These are phyloP conservation scores for Taiozyma sp. DNA, from an alignment of 1,139 yeast genomes.

Conservation along the genomic window DNA sequence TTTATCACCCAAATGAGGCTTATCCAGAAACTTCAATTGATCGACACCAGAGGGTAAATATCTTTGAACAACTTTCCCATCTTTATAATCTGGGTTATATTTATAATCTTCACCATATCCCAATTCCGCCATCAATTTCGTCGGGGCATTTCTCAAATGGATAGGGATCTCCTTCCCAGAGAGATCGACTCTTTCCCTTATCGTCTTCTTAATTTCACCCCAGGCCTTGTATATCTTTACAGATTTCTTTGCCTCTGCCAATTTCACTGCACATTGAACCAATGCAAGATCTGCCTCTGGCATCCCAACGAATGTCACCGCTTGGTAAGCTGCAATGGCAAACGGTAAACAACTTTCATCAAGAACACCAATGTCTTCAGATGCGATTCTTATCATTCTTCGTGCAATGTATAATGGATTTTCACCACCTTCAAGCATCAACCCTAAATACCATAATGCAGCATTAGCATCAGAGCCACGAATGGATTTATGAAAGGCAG, in stretches of 20 bases:
- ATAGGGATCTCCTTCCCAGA: constrained; percentile 65
- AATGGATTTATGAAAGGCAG: constrained; percentile 89
- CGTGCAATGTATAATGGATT: constrained; percentile 91
- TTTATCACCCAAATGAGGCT: constrained; percentile 38
- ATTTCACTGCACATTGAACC: constrained; percentile 88
- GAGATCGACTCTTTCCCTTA: constrained; percentile 53
- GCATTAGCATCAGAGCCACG: constrained; percentile 91
- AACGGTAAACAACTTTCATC: constrained; percentile 86
- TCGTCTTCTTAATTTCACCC: constrained; percentile 54
- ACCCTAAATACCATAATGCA: constrained; percentile 75
- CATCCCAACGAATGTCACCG: constrained; percentile 89
- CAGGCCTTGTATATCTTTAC: constrained; percentile 82
- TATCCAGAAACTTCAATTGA: constrained; percentile 31
- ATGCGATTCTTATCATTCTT: constrained; percentile 87
- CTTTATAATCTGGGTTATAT: constrained; percentile 75
- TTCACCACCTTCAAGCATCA: constrained; percentile 91
- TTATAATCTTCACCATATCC: constrained; percentile 85
- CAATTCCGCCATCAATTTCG: constrained; percentile 78
- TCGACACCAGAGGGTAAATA: constrained; percentile 55
- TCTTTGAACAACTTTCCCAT: constrained; percentile 70
- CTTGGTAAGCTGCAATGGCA: constrained; percentile 80
- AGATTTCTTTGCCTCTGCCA: constrained; percentile 83
- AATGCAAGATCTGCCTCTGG: constrained; percentile 92
- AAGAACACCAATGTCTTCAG: constrained; percentile 82
- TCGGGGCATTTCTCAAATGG: constrained; percentile 93